These are phyloP conservation scores for Tylopilus sp. DNA, from an alignment of 1,284 basidiomycete genomes.

Conservation along the genomic window DNA sequence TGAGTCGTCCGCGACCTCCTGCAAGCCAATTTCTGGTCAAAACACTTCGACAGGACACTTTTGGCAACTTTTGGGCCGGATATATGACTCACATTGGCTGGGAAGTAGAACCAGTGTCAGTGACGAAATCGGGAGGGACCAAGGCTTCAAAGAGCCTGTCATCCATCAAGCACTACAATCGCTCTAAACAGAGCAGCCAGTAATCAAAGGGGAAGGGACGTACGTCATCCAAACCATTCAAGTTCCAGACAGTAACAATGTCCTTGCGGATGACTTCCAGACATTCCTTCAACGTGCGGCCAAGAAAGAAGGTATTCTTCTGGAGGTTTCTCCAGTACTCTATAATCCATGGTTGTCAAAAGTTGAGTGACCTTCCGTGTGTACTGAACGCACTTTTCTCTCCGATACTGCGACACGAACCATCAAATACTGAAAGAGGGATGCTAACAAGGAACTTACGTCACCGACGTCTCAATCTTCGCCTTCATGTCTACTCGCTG, in stretches of 20 bases:
- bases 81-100: slow-evolving; percentile 8
- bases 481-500: not conserved
- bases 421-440: too few relatives aligned
- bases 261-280: slow-evolving; percentile 31
- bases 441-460: not conserved
- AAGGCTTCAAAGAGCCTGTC: slow-evolving; percentile 19
- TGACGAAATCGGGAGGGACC: slow-evolving; percentile 7
- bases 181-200: not conserved
- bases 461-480: not conserved
- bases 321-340: slow-evolving; percentile 43
- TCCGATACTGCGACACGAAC: slow-evolving; percentile 30
- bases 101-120: not conserved
- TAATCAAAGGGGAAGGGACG: not conserved
- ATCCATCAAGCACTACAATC: slow-evolving; percentile 14
- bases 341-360: slow-evolving; percentile 11
- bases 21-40: too few relatives aligned
- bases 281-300: slow-evolving; percentile 25
- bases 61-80: not conserved
- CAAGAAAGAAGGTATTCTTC: slow-evolving; percentile 33
- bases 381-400: slow-evolving; percentile 30
- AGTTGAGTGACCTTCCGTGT: not conserved
- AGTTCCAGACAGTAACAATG: slow-evolving; percentile 34
- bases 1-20: slow-evolving; percentile 3
- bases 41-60: not conserved
- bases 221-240: slow-evolving; percentile 37